Conservation (phyloP, 768 basidiomycete genomes). For the Dentipellis sp. region DNA sequence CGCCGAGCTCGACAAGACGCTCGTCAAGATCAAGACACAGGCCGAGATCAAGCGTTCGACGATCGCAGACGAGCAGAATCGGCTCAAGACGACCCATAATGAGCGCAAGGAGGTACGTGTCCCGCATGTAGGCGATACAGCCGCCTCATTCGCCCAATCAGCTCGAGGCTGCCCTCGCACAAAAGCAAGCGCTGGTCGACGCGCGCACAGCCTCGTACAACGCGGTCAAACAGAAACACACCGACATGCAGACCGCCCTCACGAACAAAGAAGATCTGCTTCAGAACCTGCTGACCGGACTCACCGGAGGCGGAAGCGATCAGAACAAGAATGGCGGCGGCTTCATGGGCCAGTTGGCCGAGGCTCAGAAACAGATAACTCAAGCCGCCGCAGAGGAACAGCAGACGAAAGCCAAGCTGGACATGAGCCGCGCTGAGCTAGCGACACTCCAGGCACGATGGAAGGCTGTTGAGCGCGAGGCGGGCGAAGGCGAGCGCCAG, state of each 20-base stretch:
- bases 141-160: conserved; percentile 19
- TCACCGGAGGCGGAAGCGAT: conserved; percentile 41
- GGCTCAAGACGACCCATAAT: conserved; percentile 38
- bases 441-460: conserved; percentile 66
- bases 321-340: conserved; percentile 73
- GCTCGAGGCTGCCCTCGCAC: conserved; percentile 47
- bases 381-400: conserved; percentile 80
- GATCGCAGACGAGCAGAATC: conserved; percentile 70
- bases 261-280: conserved; percentile 83
- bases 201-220: conserved; percentile 45
- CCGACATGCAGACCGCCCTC: conserved; percentile 48
- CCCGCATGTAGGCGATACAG: background rate
- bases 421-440: conserved; percentile 72
- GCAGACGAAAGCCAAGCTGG: conserved; percentile 67
- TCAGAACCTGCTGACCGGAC: conserved; percentile 88
- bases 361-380: conserved; percentile 66
- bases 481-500: conserved; percentile 62
- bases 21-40: conserved; percentile 80
- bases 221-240: conserved; percentile 62
- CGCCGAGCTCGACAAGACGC: conserved; percentile 63
- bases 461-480: conserved; percentile 82
- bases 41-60: conserved; percentile 70
- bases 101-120: conserved; percentile 53
- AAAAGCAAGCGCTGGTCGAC: conserved; percentile 53
- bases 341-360: conserved; percentile 93